Evolutionary conservation across 805 yeast genomes (phyloP).

Genomic region (Cyberlindnera meyerae): DNA sequence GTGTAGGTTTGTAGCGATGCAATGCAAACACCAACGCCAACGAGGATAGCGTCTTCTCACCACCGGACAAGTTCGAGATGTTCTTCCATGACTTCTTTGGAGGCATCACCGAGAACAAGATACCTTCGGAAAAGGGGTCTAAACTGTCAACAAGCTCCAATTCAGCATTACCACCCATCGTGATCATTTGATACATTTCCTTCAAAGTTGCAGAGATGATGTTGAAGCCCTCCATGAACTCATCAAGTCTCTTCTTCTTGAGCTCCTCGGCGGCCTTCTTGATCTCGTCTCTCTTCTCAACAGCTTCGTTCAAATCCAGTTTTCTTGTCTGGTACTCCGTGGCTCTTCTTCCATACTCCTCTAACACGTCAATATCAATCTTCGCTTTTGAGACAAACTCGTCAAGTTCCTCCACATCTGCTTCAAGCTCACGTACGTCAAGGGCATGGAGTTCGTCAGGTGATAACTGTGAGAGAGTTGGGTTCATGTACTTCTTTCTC

Average conservation of each 20-base stretch:
- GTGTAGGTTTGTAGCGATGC: constrained; percentile 95
- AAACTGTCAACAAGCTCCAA: constrained; percentile 89
- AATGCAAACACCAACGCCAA: constrained; percentile 93
- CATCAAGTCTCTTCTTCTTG: constrained; percentile 70
- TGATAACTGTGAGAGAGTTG: constrained; percentile 37
- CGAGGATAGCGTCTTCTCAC: constrained; percentile 94
- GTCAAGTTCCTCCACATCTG: constrained; percentile 52
- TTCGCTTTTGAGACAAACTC: constrained; percentile 48
- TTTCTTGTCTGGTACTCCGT: constrained; percentile 61
- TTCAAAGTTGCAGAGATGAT: constrained; percentile 82
- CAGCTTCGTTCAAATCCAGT: constrained; percentile 62
- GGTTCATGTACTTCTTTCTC: constrained; percentile 18
- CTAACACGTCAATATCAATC: constrained; percentile 69
- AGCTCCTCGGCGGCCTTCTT: constrained; percentile 61
- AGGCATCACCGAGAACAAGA: constrained; percentile 96
- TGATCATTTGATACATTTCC: constrained; percentile 97
- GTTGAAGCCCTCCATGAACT: constrained; percentile 90
- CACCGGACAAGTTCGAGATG: constrained; percentile 92
- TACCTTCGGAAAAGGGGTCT: constrained; percentile 98
- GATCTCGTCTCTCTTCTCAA: constrained; percentile 57
- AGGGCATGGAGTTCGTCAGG: constrained; percentile 47
- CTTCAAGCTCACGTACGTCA: constrained; percentile 44
- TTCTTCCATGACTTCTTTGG: constrained; percentile 98
- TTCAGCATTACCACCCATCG: constrained; percentile 99
- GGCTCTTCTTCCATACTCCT: constrained; percentile 68